These are phyloP conservation scores for Cucurbitaria berberidis DNA, from an alignment of 2,329 filamentous ascomycete species.

Conservation along the genomic window DNA sequence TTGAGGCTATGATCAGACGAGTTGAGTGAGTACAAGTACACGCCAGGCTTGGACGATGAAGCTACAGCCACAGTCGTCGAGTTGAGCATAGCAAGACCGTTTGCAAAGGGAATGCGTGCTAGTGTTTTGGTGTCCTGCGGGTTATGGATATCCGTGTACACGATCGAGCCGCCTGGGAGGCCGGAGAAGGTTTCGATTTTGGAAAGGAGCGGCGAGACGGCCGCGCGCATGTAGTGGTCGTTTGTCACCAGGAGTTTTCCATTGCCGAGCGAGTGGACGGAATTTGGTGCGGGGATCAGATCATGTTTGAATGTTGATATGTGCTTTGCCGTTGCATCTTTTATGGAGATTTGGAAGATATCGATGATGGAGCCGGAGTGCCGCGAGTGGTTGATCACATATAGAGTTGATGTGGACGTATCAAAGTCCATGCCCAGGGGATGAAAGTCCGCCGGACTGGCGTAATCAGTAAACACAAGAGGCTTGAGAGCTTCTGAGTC, in stretches of 20 bases:
- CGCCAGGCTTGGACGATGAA: constrained; percentile 40
- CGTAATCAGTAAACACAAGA: constrained; percentile 35
- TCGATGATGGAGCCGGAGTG: constrained; percentile 33
- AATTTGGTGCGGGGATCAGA: constrained; percentile 48
- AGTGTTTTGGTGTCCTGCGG: constrained; percentile 26
- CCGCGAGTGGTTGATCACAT: constrained; percentile 50
- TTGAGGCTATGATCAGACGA: constrained; percentile 12
- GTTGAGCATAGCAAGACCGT: constrained; percentile 50
- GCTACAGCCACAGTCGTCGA: constrained; percentile 48
- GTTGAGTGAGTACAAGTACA: constrained; percentile 45
- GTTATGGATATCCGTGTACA: constrained; percentile 39
- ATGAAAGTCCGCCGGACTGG: constrained; percentile 45
- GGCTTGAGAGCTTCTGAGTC: constrained; percentile 27
- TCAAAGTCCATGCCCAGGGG: constrained; percentile 52
- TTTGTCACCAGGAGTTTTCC: constrained; percentile 50
- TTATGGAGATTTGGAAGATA: constrained; percentile 42
- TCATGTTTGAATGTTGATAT: constrained; percentile 41
- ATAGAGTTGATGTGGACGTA: constrained; percentile 42
- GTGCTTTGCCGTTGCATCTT: constrained; percentile 32
- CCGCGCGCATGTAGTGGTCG: constrained; percentile 49
- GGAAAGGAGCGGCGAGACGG: constrained; percentile 32
- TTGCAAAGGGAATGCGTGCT: constrained; percentile 49
- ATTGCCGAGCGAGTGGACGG: constrained; percentile 42
- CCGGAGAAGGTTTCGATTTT: constrained; percentile 50
- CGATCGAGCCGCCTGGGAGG: constrained; percentile 46